Conservation (phyloP, 208 protist genomes). For the Leishmania guyanensis region DNA sequence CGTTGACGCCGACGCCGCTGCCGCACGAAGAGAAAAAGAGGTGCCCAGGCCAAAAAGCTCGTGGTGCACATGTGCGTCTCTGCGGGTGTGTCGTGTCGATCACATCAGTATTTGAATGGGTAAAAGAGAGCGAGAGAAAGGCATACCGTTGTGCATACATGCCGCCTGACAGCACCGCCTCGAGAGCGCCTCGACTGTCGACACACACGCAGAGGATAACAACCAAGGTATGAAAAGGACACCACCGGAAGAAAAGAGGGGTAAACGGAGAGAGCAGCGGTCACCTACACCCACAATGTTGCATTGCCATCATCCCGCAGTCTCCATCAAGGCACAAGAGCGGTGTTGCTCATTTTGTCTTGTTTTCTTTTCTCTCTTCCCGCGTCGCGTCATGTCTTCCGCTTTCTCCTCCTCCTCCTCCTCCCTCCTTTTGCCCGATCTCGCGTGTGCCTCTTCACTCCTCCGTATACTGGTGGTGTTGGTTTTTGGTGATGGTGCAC, state of each 20-base stretch:
- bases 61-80: not conserved
- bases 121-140: not conserved
- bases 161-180: not conserved
- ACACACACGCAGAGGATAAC: not conserved
- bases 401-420: not conserved
- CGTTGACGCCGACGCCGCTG: not conserved
- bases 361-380: not conserved
- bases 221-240: not conserved
- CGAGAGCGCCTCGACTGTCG: not conserved
- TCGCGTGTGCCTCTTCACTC: not conserved
- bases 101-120: not conserved
- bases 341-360: not conserved
- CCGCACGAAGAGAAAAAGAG: slow-evolving; percentile 12
- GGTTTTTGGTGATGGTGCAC: not conserved
- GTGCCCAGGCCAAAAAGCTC: not conserved
- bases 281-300: not conserved
- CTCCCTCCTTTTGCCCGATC: not conserved
- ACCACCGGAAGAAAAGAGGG: not conserved
- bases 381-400: not conserved
- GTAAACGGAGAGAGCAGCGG: not conserved
- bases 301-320: not conserved
- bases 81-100: not conserved
- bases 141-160: not conserved
- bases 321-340: not conserved
- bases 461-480: not conserved